Percentiles rank a stretch among this genome's conserved stretches.
Conservation (phyloP, 148 eudicot species). For the Cornus controversa region DNA sequence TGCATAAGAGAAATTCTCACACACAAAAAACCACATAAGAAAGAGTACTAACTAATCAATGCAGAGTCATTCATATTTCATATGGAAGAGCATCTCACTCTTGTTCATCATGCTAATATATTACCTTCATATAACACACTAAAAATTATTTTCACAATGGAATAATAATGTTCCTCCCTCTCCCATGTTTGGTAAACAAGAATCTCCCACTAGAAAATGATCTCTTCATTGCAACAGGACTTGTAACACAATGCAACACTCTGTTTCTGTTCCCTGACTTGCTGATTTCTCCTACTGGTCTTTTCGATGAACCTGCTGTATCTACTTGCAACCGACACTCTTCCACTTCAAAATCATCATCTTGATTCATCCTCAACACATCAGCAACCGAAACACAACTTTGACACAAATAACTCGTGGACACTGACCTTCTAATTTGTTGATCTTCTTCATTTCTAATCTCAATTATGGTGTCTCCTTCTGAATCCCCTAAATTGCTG, state of each 20-base stretch:
- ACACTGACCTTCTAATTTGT: slow-evolving; percentile 49
- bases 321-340: slow-evolving; percentile 8
- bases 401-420: slow-evolving; percentile 48
- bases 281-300: slow-evolving; percentile 23
- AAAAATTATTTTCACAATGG: slow-evolving; percentile 30
- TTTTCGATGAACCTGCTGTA: slow-evolving; percentile 29
- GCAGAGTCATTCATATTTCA: neutral
- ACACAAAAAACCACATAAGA: neutral
- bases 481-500: slow-evolving; percentile 13
- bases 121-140: neutral
- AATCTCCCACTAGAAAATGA: slow-evolving; percentile 69
- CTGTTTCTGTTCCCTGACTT: slow-evolving; percentile 20
- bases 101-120: neutral
- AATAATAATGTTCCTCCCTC: slow-evolving; percentile 30
- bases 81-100: too few species aligned
- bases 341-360: slow-evolving; percentile 20
- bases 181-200: slow-evolving; percentile 31
- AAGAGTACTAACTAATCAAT: neutral
- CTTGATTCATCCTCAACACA: slow-evolving; percentile 24
- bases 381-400: slow-evolving; percentile 39
- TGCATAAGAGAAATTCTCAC: neutral
- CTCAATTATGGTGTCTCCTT: slow-evolving; percentile 26
- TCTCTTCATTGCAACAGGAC: slow-evolving; percentile 47
- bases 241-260: slow-evolving; percentile 25
- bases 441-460: slow-evolving; percentile 17